A percentile compares a stretch with the other conserved stretches of the same genome.
Conservation (phyloP, 495 filamentous ascomycete genomes). For the Penicillium paradoxum region DNA sequence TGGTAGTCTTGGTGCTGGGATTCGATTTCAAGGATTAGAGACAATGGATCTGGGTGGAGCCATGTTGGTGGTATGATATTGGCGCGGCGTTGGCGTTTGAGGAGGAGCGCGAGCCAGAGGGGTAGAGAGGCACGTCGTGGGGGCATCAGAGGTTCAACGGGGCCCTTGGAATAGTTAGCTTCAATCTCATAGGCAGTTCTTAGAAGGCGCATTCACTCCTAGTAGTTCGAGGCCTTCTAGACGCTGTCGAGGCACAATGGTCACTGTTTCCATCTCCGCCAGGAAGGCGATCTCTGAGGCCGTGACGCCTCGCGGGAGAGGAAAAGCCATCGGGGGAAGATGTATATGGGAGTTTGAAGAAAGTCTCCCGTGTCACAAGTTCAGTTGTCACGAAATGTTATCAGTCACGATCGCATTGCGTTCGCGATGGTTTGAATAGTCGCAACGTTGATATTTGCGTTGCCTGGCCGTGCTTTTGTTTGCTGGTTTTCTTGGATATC, state of each 20-base stretch:
- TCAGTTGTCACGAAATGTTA: not conserved
- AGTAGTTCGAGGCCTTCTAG: constrained; percentile 81
- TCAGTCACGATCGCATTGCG: not conserved
- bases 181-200: not conserved
- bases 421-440: not conserved
- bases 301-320: constrained; percentile 74
- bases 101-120: constrained; percentile 94
- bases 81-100: constrained; percentile 90
- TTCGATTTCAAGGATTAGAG: constrained; percentile 72
- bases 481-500: not conserved
- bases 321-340: constrained; percentile 65
- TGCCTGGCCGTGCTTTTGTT: too few species aligned
- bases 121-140: constrained; percentile 77
- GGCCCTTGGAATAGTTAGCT: constrained; percentile 54
- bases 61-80: constrained; percentile 90
- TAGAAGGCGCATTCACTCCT: constrained; percentile 49
- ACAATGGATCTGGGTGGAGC: constrained; percentile 70
- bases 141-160: constrained; percentile 67
- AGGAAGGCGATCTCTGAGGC: constrained; percentile 90
- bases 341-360: not conserved
- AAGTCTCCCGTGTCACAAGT: not conserved
- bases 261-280: constrained; percentile 94
- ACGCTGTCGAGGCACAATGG: constrained; percentile 84
- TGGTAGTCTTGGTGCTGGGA: constrained; percentile 55
- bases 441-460: not conserved